Evolutionary conservation across 2,329 filamentous ascomycete genomes (phyloP), one percentile per base, ranked within the genome.

Genomic region (Teratosphaeria viscida): DNA sequence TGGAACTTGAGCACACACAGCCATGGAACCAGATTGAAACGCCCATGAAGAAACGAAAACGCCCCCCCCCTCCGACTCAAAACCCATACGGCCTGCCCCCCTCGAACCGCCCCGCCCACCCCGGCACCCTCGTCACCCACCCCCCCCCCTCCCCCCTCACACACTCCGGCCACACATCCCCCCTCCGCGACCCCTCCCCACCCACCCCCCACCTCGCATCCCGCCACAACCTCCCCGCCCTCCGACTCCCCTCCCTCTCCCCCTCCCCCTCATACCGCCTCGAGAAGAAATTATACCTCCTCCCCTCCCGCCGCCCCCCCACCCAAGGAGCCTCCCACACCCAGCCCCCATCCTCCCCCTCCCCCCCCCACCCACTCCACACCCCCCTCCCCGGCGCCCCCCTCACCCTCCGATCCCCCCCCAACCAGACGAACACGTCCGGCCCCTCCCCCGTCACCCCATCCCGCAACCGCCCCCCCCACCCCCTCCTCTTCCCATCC

Each of bases 371-470:
- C 4, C 66, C 61, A 10, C 68, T 62, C 77, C 76, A 78, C 57
- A 71, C 68, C 5, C 76, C 73, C 49, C 69, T 61, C 63, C 73
- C 69, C 58, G 74, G 68, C 35, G 74, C 74, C 27, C 66, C 19
- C 19, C 19, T 19, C 19, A 19, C 19, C 19, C 19, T 66, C 59
- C 68, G 72, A 57, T 75, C 71, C 29, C 72, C 73, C 56, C 68
- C 72, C 49, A 72, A 71, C 2, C 73, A 67, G n/a, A 79, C 66
- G 62, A 75, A 76, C 43, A 79, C 75, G 58, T 79, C 77, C 1
- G 78, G 74, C 3, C 78, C 78, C 60, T 74, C 69, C 56, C 71
- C 69, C 2, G 65, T 68, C 27, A 78, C 43, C 19, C 75, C 71
- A 57, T 80, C 78, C 62, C 75, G 78, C 58, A 76, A 62, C 16